Conservation (phyloP, 208 protist species). For the Strigomonas culicis region DNA sequence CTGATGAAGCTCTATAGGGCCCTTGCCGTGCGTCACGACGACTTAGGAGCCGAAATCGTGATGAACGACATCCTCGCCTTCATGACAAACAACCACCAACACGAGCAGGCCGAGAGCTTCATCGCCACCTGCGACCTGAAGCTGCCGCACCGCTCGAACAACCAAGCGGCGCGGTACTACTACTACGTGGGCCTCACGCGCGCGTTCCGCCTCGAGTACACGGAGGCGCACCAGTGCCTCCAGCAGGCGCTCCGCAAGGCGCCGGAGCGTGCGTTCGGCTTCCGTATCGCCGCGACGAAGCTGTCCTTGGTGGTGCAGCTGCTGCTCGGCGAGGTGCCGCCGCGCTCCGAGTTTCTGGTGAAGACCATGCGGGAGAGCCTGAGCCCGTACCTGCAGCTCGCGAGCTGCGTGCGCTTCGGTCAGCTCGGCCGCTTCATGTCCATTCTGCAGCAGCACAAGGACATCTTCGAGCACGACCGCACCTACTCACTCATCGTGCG, state of each 20-base stretch:
- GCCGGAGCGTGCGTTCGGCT: conserved; percentile 93
- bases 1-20: conserved; percentile 84
- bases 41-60: conserved; percentile 81
- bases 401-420: conserved; percentile 93
- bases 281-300: conserved; percentile 93
- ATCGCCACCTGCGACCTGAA: conserved; percentile 82
- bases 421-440: conserved; percentile 93
- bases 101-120: conserved; percentile 82
- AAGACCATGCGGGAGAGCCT: conserved; percentile 89
- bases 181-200: conserved; percentile 96
- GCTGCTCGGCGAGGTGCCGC: conserved; percentile 97
- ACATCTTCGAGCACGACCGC: conserved; percentile 92
- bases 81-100: conserved; percentile 61
- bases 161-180: conserved; percentile 94
- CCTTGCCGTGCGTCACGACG: conserved; percentile 83
- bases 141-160: conserved; percentile 79
- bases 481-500: conserved; percentile 95
- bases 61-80: conserved; percentile 87
- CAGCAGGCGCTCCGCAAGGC: conserved; percentile 96
- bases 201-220: conserved; percentile 96
- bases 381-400: conserved; percentile 94
- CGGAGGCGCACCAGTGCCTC: conserved; percentile 91
- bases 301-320: conserved; percentile 96
- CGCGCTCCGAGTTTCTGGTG: conserved; percentile 85
- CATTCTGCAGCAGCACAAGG: conserved; percentile 86